These are phyloP conservation scores for Kalmusia sp. DNA, from an alignment of 2,329 filamentous ascomycete species.

Conservation along the genomic window DNA sequence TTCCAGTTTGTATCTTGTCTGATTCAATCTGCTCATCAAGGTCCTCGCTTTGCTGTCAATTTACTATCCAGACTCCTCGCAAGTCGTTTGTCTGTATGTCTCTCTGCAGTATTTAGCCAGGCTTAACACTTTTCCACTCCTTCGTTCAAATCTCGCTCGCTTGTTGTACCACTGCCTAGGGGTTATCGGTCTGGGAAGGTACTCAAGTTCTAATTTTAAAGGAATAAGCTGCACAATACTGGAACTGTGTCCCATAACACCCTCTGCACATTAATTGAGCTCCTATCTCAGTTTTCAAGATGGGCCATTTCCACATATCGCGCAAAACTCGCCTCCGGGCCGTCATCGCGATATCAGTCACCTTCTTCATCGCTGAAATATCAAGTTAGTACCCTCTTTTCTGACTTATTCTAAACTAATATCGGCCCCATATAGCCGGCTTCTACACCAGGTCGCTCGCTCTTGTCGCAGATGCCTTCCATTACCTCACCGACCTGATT, in stretches of 20 bases:
- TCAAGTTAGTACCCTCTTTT: slow-evolving; percentile 39
- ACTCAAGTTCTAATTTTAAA: no score
- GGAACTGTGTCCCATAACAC: no score
- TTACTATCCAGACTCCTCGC: not conserved
- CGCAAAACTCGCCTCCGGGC: slow-evolving; percentile 42
- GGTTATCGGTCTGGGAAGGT: no score
- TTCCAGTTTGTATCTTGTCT: not conserved
- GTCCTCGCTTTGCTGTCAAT: not conserved
- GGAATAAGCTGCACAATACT: not conserved
- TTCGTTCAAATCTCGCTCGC: no score
- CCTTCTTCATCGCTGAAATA: slow-evolving; percentile 57
- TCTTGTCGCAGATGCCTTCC: slow-evolving; percentile 78
- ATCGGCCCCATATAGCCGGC: slow-evolving; percentile 57
- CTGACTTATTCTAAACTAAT: not conserved
- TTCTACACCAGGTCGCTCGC: slow-evolving; percentile 76
- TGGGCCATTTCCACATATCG: slow-evolving; percentile 27
- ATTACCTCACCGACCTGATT: slow-evolving; percentile 77
- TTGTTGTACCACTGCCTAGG: no score
- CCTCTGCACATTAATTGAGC: no score
- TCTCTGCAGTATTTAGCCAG: not conserved
- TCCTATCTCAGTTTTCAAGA: not conserved
- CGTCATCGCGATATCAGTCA: slow-evolving; percentile 55
- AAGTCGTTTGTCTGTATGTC: not conserved
- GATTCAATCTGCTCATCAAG: not conserved
- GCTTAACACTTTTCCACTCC: not conserved